Base-by-base conservation (phyloP, 2,329 filamentous ascomycete species). In the Fusarium papillatum region DNA sequence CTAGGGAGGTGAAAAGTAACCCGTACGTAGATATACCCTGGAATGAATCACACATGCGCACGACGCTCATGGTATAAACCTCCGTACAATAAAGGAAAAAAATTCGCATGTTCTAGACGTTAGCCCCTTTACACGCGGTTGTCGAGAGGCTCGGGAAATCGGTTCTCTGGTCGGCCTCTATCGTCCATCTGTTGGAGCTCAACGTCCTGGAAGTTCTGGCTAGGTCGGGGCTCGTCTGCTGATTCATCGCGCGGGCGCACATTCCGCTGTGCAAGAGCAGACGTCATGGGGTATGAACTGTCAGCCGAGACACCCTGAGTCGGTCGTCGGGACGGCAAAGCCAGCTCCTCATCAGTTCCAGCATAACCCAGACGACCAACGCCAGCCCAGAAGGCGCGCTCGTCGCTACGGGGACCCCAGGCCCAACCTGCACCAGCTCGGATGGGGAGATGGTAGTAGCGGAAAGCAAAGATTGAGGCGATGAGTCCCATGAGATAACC, bases 361-460 rank as follows among this genome's bases (percentile, higher is more conserved):
- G 88, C 88, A 76, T 90, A 92, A 72, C 89, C 90, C 73, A 88
- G 86, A 53, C 88, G 89, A 1, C 91, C 94, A 1, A 95, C 89
- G 16, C 94, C 94, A 22, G 94, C 92, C 87, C 93, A 95, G 82
- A 96, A 98, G 0, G 95, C 94, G 72, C 95, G 89, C 66, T 93
- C 89, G 53, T 88, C 87, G 79, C 90, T 94, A 63, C 96, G 89
- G 0, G 95, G 93, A 4, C 94, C 95, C 96, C 95, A 98, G 0
- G 95, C 92, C 95, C 95, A 98, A 17, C 96, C 96, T 2, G 93
- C 94, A 9, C 95, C 95, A n/a, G 81, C 80, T 26, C 77, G 80
- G 73, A 98, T 92, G 1, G 95, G 95, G 13, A 97, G 86, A 81
- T 98, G 95, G 81, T 98, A 98, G 86, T 93, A 95, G 29, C 94